Evolutionary conservation across 2,329 filamentous ascomycete genomes (phyloP).

Genomic region (Myriosclerotinia curreyana): DNA sequence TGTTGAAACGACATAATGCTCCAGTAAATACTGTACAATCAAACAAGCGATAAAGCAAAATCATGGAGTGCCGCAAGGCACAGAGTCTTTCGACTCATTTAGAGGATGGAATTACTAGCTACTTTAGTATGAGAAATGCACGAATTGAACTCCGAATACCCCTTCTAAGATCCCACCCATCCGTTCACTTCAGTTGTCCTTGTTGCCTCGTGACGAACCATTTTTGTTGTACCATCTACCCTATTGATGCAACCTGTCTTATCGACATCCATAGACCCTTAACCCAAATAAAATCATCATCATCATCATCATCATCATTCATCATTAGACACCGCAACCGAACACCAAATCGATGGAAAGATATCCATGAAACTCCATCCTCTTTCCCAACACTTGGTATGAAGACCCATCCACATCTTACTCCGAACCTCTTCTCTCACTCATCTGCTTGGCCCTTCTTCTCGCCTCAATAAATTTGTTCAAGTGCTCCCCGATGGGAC

Average conservation of each 20-base stretch:
- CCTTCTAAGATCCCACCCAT: slow-evolving; percentile 6
- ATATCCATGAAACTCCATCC: slow-evolving; percentile 10
- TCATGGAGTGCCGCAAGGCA: slow-evolving; percentile 12
- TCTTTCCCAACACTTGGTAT: slow-evolving; percentile 20
- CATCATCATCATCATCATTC: slow-evolving; percentile 12
- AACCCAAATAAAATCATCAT: slow-evolving; percentile 8
- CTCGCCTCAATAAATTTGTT: slow-evolving; percentile 22
- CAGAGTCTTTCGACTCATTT: slow-evolving; percentile 17
- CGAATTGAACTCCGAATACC: slow-evolving; percentile 5
- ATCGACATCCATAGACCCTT: neutral
- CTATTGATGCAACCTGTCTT: slow-evolving; percentile 11
- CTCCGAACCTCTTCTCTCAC: slow-evolving; percentile 12
- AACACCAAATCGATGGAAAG: slow-evolving; percentile 1
- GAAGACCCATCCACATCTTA: neutral
- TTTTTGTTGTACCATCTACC: slow-evolving; percentile 11
- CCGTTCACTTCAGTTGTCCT: slow-evolving; percentile 12
- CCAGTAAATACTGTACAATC: neutral
- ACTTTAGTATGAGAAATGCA: neutral
- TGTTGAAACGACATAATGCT: neutral
- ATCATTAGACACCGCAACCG: slow-evolving; percentile 5
- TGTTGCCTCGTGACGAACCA: slow-evolving; percentile 16
- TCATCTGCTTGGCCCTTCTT: slow-evolving; percentile 17
- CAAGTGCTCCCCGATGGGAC: slow-evolving; percentile 21
- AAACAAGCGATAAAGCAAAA: neutral
- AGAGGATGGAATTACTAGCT: slow-evolving; percentile 17